Conservation (phyloP, 768 basidiomycete species). For the Leucogyrophana mollusca region DNA sequence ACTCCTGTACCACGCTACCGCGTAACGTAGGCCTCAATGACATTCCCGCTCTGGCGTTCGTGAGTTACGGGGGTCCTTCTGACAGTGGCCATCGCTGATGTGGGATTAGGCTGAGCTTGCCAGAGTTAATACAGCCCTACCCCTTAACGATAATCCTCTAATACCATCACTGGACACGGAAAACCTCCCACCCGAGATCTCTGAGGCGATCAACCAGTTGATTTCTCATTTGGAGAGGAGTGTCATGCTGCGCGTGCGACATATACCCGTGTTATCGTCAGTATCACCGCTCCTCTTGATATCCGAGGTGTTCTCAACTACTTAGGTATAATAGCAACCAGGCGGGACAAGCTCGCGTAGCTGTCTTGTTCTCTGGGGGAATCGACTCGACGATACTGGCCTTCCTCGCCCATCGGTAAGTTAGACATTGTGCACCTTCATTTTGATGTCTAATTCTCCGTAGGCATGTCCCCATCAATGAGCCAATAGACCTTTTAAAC, state of each 20-base stretch:
- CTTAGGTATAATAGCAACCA: constrained; percentile 15
- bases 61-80: constrained; percentile 12
- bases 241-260: constrained; percentile 62
- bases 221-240: constrained; percentile 60
- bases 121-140: constrained; percentile 49
- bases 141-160: constrained; percentile 38
- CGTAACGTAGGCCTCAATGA: constrained; percentile 9
- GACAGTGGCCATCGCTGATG: too few species aligned
- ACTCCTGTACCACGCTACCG: constrained; percentile 17
- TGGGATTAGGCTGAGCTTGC: constrained; percentile 39
- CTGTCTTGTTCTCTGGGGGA: constrained; percentile 92
- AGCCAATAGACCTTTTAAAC: constrained; percentile 90
- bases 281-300: constrained; percentile 12
- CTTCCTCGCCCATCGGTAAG: constrained; percentile 73
- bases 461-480: constrained; percentile 70
- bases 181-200: constrained; percentile 43
- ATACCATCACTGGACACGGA: constrained; percentile 33
- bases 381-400: constrained; percentile 90
- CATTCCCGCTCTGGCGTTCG: constrained; percentile 16
- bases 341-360: constrained; percentile 55
- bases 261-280: constrained; percentile 58
- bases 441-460: background rate
- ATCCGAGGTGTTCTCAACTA: background rate
- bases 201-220: constrained; percentile 45
- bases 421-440: background rate